These are phyloP conservation scores for Elaeis guineensis DNA, from an alignment of 176 grass and related monocot species.

Conservation along the genomic window DNA sequence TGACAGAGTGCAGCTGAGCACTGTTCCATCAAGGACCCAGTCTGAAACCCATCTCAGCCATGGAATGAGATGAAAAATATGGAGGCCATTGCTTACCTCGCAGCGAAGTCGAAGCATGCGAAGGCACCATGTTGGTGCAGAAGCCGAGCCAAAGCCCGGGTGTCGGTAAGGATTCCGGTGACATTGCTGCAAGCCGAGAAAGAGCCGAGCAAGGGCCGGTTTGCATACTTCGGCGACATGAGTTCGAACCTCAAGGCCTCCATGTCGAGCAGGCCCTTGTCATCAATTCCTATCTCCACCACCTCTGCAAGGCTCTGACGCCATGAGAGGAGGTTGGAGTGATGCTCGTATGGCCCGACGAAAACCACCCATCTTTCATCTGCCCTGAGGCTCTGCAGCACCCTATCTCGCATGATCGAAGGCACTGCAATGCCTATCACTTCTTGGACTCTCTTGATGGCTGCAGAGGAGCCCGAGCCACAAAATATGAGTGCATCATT, in stretches of 20 bases:
- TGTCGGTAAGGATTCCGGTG: conserved; percentile 56
- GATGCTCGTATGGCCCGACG: conserved; percentile 73
- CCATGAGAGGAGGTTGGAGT: conserved; percentile 89
- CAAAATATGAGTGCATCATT: conserved; percentile 63
- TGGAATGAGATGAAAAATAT: neutral
- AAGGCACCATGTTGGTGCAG: conserved; percentile 72
- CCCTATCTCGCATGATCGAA: conserved; percentile 17
- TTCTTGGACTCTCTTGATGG: conserved; percentile 81
- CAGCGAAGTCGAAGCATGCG: conserved; percentile 84
- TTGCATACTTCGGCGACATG: conserved; percentile 6
- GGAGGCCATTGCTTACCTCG: neutral
- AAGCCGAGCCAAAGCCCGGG: conserved; percentile 33
- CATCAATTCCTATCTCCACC: conserved; percentile 52
- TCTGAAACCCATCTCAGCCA: too few species aligned
- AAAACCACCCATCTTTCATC: conserved; percentile 79
- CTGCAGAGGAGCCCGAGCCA: conserved; percentile 52
- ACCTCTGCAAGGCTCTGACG: conserved; percentile 60
- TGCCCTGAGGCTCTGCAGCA: conserved; percentile 18
- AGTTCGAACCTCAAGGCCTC: conserved; percentile 30
- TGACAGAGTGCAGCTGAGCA: too few species aligned
- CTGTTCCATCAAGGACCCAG: too few species aligned
- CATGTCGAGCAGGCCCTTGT: conserved; percentile 37
- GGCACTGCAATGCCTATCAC: conserved; percentile 39
- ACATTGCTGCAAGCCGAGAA: conserved; percentile 95
- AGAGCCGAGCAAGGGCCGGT: conserved; percentile 58